Base-by-base conservation (phyloP, 371 early-diverging fungal species). In the Mucor plumbeus region DNA sequence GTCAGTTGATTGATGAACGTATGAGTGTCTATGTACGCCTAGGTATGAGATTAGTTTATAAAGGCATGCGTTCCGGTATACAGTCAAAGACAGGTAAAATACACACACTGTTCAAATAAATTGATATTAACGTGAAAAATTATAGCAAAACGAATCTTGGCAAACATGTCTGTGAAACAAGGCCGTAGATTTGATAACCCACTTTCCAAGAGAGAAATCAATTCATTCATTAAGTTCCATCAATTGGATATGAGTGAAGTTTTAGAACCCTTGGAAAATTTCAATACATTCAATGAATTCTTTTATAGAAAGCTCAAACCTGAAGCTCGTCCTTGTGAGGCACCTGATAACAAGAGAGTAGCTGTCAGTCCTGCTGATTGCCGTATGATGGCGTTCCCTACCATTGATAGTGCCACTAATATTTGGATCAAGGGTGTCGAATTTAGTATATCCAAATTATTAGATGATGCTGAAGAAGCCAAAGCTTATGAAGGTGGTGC, bases 351-450 rank as follows among this genome's bases (percentile, higher is more conserved):
- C 62, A 87, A 90, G 7, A 76, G 73, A 2, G 88, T 94, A 0
- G 85, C 84, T 3, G 91, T 94, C 6, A 91, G 91, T 39, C 88
- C 93, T 15, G 94, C 95, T 0, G 96, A 96, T 64, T 90, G 90
- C 64, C 85, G 96, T 36, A 84, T 90, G 78, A 90, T 84, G 67
- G 86, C 86, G 14, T 96, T 93, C 73, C 74, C 81, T 39, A 89
- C 87, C 13, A 82, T 94, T 9, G 74, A 74, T 14, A 83, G 83
- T n/a, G 94, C 95, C 0, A 91, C 87, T 36, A 72, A 81, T 59
- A 61, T 95, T 14, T 96, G 96, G 96, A 92, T 96, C 72, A 96
- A 96, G 70, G 96, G 96, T 9, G 72, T 83, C 2, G 86, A 87
- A 19, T 96, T 96, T 61, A 88, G 86, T 3, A 59, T 95, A 8